A percentile compares a stretch with the other conserved stretches of the same genome.
phyloP scores from a whole-genome alignment of 2,329 filamentous ascomycete genomes.

The Xylariaceae sp. region DNA sequence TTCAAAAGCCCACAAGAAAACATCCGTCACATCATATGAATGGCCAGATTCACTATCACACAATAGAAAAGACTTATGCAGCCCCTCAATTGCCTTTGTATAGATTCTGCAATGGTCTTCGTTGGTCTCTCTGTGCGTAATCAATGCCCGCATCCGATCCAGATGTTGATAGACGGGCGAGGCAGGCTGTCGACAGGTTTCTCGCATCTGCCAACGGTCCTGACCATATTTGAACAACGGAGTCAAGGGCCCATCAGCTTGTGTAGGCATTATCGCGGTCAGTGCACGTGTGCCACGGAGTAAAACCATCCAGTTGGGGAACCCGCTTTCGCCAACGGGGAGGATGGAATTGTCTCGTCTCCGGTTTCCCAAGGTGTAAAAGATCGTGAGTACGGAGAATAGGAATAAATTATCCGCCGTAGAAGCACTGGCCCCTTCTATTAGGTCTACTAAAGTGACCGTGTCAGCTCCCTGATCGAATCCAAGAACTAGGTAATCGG shows the following conservation, averaged over 20 bases:
- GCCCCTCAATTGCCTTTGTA: slow-evolving; percentile 16
- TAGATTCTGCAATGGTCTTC: not conserved
- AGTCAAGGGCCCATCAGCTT: slow-evolving; percentile 7
- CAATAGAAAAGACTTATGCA: slow-evolving; percentile 17
- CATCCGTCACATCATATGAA: slow-evolving; percentile 29
- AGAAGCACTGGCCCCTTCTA: slow-evolving; percentile 1
- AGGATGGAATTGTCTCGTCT: slow-evolving; percentile 17
- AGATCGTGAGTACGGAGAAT: slow-evolving; percentile 27
- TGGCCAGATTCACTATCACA: not conserved
- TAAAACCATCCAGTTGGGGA: slow-evolving; percentile 37
- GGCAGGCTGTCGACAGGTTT: not conserved
- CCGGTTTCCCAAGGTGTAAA: slow-evolving; percentile 25
- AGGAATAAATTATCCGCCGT: slow-evolving; percentile 22
- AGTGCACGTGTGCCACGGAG: slow-evolving; percentile 25
- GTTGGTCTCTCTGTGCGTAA: not conserved
- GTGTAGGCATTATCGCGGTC: slow-evolving; percentile 2
- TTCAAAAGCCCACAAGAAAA: slow-evolving; percentile 42
- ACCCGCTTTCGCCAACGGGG: slow-evolving; percentile 21
- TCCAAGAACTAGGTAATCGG: not conserved
- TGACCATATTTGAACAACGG: slow-evolving; percentile 20
- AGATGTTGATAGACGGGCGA: slow-evolving; percentile 5
- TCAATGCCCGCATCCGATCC: slow-evolving; percentile 2
- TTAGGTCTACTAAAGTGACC: not conserved
- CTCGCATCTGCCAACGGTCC: slow-evolving; percentile 11
- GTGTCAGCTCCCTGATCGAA: not conserved